These are phyloP conservation scores for Vitis amurensis DNA, from an alignment of 164 flowering plant species.

Conservation along the genomic window DNA sequence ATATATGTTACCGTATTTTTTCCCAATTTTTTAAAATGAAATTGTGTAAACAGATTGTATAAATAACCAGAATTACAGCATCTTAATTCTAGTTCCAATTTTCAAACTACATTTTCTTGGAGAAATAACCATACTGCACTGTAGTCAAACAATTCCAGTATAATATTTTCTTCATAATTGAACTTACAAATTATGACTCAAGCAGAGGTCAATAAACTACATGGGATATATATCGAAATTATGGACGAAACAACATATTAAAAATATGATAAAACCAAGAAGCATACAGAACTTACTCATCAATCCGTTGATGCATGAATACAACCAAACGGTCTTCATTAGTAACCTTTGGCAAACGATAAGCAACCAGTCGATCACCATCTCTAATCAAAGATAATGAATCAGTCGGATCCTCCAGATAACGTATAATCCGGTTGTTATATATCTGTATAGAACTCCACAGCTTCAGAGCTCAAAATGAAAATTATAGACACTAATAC, in stretches of 20 bases:
- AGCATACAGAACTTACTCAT: conserved; percentile 56
- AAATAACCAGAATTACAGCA: no score
- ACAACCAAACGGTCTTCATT: conserved; percentile 53
- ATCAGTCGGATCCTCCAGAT: conserved; percentile 84
- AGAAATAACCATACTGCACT: no score
- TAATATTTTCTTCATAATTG: no score
- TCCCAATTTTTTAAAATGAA: no score
- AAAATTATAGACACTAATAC: not conserved
- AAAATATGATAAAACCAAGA: conserved; percentile 8
- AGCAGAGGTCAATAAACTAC: not conserved
- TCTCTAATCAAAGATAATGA: conserved; percentile 87
- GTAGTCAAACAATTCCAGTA: no score
- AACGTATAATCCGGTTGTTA: conserved; percentile 71
- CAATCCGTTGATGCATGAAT: conserved; percentile 75
- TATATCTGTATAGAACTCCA: conserved; percentile 54
- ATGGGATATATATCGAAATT: not conserved
- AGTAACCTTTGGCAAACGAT: conserved; percentile 59
- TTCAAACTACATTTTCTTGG: no score
- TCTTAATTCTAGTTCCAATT: no score
- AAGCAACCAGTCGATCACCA: conserved; percentile 79
- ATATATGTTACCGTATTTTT: no score
- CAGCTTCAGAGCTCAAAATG: conserved; percentile 2
- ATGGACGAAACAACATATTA: not conserved
- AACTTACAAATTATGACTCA: no score
- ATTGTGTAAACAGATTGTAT: no score